Evolutionary conservation across 148 eudicot genomes (phyloP).

Genomic region (Rhododendron vialii): DNA sequence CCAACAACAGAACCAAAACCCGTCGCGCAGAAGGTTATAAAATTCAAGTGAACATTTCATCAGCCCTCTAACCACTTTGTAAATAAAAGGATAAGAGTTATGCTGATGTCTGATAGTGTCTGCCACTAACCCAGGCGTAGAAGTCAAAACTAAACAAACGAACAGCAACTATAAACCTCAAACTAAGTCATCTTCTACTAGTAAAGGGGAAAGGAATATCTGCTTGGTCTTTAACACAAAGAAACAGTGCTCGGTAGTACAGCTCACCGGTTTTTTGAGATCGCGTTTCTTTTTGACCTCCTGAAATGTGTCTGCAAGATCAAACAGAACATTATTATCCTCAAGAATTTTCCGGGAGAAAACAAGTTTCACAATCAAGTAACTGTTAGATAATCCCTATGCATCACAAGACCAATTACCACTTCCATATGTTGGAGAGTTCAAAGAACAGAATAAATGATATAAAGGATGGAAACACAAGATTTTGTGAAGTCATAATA

Average conservation of each 20-base stretch:
- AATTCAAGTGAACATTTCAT: not conserved
- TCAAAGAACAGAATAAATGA: not conserved
- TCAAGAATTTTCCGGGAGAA: not conserved
- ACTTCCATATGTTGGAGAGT: not conserved
- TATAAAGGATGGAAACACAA: not conserved
- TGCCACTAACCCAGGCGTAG: too few species aligned
- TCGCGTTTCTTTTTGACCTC: conserved; percentile 46
- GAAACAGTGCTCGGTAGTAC: not conserved
- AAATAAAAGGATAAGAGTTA: not conserved
- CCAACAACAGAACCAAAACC: not conserved
- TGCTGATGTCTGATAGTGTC: not conserved
- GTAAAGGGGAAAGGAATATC: not conserved
- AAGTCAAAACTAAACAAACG: not conserved
- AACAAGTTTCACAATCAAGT: not conserved
- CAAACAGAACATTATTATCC: conserved; percentile 5
- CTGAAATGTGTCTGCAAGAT: conserved; percentile 40
- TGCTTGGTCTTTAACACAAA: not conserved
- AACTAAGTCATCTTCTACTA: not conserved
- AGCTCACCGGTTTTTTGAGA: conserved; percentile 34
- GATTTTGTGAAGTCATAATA: not conserved
- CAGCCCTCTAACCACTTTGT: not conserved
- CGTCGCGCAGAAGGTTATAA: not conserved
- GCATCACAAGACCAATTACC: not conserved
- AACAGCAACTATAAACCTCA: conserved; percentile 1
- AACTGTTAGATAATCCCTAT: not conserved